phyloP scores from a whole-genome alignment of 108 stramenopile genomes.

The Chaetoceros muelleri region DNA sequence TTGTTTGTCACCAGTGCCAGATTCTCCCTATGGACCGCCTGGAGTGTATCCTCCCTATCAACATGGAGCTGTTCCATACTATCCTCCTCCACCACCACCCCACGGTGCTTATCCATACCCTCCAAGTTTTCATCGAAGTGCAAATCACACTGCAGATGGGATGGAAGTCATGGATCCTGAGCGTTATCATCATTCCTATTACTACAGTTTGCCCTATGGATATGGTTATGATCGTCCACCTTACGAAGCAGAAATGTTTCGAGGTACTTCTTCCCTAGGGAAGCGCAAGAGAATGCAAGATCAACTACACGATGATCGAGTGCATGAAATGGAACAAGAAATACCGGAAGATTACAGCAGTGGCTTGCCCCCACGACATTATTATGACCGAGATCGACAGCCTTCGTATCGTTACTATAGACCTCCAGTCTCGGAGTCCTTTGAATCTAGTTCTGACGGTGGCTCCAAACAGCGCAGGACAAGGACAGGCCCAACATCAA shows the following conservation, averaged over 20 bases:
- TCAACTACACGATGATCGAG: neutral
- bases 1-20: neutral
- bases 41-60: neutral
- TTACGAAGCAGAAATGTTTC: neutral
- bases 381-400: too few species aligned
- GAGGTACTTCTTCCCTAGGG: neutral
- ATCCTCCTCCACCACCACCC: neutral
- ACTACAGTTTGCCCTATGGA: neutral
- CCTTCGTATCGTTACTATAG: too few species aligned
- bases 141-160: too few species aligned
- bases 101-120: neutral
- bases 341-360: too few species aligned
- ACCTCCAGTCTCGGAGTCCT: neutral
- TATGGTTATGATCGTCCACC: neutral
- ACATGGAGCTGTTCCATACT: neutral
- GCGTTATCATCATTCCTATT: too few species aligned
- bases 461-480: neutral
- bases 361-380: too few species aligned
- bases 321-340: neutral
- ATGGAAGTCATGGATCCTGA: too few species aligned
- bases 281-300: neutral
- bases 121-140: neutral
- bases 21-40: neutral
- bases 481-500: neutral
- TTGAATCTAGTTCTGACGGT: neutral